These are phyloP conservation scores for Zizania latifolia DNA, from an alignment of 176 grass and related monocot genomes.

Conservation along the genomic window DNA sequence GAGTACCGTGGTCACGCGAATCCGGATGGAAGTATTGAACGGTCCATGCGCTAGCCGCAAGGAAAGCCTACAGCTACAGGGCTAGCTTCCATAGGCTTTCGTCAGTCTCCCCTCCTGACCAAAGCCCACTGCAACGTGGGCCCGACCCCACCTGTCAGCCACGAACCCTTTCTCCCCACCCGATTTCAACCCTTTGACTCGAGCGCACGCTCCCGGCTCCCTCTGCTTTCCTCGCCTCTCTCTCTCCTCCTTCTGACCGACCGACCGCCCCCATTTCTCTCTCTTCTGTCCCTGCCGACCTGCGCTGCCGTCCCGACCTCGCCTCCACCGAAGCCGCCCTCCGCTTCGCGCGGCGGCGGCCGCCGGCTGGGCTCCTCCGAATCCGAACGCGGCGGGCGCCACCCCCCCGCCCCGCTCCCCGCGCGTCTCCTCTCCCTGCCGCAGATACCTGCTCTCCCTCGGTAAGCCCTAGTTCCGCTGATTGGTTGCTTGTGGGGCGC, in stretches of 20 bases:
- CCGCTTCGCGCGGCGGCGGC: too few species aligned
- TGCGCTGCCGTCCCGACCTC: slow-evolving; percentile 23
- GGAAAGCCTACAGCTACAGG: not conserved
- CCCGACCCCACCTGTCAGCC: not conserved
- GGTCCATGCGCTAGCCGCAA: not conserved
- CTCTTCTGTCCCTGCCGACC: too few species aligned
- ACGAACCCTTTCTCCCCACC: not conserved
- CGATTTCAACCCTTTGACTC: slow-evolving; percentile 23
- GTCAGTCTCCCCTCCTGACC: not conserved
- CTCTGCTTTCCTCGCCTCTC: not conserved
- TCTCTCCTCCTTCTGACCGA: slow-evolving; percentile 26
- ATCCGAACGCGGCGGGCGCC: not conserved
- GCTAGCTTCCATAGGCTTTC: not conserved
- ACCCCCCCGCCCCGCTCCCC: not conserved
- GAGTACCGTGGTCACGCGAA: too few species aligned
- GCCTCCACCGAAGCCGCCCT: not conserved
- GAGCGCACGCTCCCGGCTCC: not conserved
- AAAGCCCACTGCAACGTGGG: not conserved
- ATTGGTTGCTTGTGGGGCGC: not conserved
- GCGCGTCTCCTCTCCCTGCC: too few species aligned
- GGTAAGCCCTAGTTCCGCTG: slow-evolving; percentile 9
- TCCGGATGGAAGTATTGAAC: too few species aligned
- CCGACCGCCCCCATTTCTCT: slow-evolving; percentile 11
- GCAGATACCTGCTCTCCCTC: not conserved
- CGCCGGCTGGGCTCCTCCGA: not conserved